Conservation (phyloP, 2,329 filamentous ascomycete species). For the Coleophoma cylindrospora region DNA sequence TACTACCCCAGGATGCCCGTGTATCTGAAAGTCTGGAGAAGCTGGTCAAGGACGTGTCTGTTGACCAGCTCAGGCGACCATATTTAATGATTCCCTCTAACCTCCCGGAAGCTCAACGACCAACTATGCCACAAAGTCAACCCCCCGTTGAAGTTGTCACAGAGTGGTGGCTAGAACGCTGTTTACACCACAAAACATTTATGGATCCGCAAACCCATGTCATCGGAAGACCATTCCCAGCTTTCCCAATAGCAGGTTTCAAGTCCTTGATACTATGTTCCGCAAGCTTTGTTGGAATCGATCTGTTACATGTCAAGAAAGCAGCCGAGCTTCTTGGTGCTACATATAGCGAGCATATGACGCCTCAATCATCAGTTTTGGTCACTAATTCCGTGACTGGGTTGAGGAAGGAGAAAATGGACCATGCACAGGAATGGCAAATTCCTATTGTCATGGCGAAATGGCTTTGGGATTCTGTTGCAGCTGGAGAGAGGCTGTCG, state of each 20-base stretch:
- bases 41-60: constrained; percentile 2
- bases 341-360: constrained; percentile 73
- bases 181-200: constrained; percentile 70
- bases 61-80: constrained; percentile 6
- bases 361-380: constrained; percentile 66
- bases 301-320: constrained; percentile 79
- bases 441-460: constrained; percentile 76
- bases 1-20: constrained; percentile 29
- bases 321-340: constrained; percentile 73
- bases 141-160: constrained; percentile 55
- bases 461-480: constrained; percentile 84
- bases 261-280: constrained; percentile 68
- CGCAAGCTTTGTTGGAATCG: constrained; percentile 77
- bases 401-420: constrained; percentile 69
- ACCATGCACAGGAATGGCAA: constrained; percentile 67
- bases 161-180: constrained; percentile 91
- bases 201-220: constrained; percentile 65
- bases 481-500: constrained; percentile 44
- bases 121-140: constrained; percentile 26
- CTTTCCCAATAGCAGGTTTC: constrained; percentile 67
- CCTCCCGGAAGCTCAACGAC: constrained; percentile 21
- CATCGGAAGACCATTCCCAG: constrained; percentile 71
- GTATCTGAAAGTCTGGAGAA: constrained; percentile 15
- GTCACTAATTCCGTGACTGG: constrained; percentile 46
- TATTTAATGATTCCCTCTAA: constrained; percentile 40